Evolutionary conservation across 305 asterid genomes (phyloP).

Genomic region (Fraxinus latifolia): DNA sequence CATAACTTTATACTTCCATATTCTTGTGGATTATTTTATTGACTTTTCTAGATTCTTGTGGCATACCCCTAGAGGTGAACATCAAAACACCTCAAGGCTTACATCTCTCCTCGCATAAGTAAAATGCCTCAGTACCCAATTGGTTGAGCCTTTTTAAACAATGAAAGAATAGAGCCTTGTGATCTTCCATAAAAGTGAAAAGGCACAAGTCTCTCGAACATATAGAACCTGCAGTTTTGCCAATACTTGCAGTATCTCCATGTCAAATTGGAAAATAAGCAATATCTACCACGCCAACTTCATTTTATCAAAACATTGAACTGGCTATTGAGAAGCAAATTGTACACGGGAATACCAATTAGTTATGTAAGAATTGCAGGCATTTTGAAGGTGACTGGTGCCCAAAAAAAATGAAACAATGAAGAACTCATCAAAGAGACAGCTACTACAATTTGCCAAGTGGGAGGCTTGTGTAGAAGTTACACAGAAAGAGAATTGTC

Average conservation of each 20-base stretch:
- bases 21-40: not conserved
- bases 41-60: not conserved
- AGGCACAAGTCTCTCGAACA: not conserved
- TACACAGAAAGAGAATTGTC: not conserved
- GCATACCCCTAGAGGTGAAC: not conserved
- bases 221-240: not conserved
- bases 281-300: not conserved
- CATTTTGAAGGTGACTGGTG: not conserved
- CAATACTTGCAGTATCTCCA: not conserved
- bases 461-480: not conserved
- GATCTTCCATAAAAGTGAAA: not conserved
- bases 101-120: not conserved
- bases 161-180: not conserved
- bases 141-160: not conserved
- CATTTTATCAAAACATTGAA: not conserved
- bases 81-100: not conserved
- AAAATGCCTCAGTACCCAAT: not conserved
- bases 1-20: not conserved
- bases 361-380: not conserved
- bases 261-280: not conserved
- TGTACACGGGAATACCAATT: not conserved
- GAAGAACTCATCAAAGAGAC: not conserved
- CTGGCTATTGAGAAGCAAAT: not conserved
- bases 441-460: conserved; percentile 11
- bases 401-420: not conserved